Conservation (phyloP, 2,329 filamentous ascomycete genomes). For the Capronia coronata region DNA sequence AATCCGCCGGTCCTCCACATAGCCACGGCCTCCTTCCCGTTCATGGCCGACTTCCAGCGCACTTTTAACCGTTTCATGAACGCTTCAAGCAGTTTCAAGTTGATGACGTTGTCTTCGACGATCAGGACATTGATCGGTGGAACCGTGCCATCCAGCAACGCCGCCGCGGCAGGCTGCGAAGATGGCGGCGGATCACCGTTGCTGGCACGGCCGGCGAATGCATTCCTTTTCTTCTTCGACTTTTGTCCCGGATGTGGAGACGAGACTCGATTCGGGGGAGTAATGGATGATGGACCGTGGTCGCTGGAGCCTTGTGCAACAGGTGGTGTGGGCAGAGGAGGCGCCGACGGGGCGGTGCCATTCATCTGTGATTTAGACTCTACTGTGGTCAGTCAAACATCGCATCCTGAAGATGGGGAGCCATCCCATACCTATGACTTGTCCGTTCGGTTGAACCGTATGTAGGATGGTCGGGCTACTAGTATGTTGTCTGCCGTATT, state of each 20-base stretch:
- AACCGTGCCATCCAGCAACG: slow-evolving; percentile 70
- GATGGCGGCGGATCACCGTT: slow-evolving; percentile 28
- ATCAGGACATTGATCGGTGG: slow-evolving; percentile 96
- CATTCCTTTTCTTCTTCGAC: slow-evolving; percentile 46
- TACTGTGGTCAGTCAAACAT: slow-evolving; percentile 34
- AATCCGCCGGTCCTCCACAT: slow-evolving; percentile 93
- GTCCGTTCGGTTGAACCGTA: slow-evolving; percentile 40
- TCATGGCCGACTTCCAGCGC: slow-evolving; percentile 94
- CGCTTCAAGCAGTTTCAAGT: slow-evolving; percentile 82
- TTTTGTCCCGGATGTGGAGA: slow-evolving; percentile 43
- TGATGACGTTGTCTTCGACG: slow-evolving; percentile 98
- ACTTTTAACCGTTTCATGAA: slow-evolving; percentile 96
- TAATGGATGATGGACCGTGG: slow-evolving; percentile 38
- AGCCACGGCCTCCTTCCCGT: slow-evolving; percentile 82
- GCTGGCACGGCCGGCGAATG: slow-evolving; percentile 34
- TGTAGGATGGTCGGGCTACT: slow-evolving; percentile 68
- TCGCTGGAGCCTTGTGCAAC: slow-evolving; percentile 43
- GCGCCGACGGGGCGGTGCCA: slow-evolving; percentile 35
- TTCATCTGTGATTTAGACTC: slow-evolving; percentile 39
- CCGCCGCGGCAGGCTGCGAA: slow-evolving; percentile 45
- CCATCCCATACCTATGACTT: slow-evolving; percentile 29
- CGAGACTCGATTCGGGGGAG: slow-evolving; percentile 45
- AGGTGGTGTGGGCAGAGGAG: slow-evolving; percentile 53
- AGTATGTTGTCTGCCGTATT: slow-evolving; percentile 65
- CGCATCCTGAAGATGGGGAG: neutral